A percentile compares a stretch with the other conserved stretches of the same genome.
Evolutionary conservation across 306 rosid genomes (phyloP).

Genomic region (Arachis stenosperma): DNA sequence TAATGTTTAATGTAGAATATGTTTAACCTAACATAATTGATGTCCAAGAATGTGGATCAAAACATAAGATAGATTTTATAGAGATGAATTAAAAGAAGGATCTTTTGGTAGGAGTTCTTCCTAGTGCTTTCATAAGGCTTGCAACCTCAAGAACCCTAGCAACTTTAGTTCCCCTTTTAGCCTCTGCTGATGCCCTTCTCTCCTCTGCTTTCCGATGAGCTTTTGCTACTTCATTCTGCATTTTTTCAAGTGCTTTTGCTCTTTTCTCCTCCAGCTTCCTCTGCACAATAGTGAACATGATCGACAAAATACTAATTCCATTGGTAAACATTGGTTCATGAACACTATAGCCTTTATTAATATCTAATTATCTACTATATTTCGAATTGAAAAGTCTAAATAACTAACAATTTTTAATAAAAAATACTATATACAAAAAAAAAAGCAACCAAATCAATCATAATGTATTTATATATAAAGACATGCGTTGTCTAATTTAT

Average conservation of each 20-base stretch:
- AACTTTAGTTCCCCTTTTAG: constrained; percentile 89
- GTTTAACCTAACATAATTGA: too few relatives aligned
- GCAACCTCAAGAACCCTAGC: constrained; percentile 77
- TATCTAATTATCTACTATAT: too few relatives aligned
- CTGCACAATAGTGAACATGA: constrained; percentile 48
- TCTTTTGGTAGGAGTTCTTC: constrained; percentile 82
- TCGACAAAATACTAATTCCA: constrained; percentile 24
- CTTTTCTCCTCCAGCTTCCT: constrained; percentile 93
- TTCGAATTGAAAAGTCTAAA: too few relatives aligned
- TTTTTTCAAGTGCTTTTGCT: constrained; percentile 87
- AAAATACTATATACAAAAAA: too few relatives aligned
- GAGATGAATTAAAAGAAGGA: constrained; percentile 60
- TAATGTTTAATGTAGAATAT: too few relatives aligned
- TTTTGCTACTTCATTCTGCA: constrained; percentile 82
- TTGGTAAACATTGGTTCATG: not conserved
- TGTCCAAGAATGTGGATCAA: constrained; percentile 12
- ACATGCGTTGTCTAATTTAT: too few relatives aligned
- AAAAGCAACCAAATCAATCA: too few relatives aligned
- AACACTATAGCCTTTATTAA: too few relatives aligned
- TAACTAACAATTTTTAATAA: too few relatives aligned
- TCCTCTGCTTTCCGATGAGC: constrained; percentile 88
- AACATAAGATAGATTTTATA: constrained; percentile 8
- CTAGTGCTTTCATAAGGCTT: constrained; percentile 86
- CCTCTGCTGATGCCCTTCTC: constrained; percentile 91
- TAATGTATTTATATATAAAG: too few relatives aligned